These are phyloP conservation scores for Pestalotiopsis sp. DNA, from an alignment of 2,329 filamentous ascomycete genomes.

Conservation along the genomic window DNA sequence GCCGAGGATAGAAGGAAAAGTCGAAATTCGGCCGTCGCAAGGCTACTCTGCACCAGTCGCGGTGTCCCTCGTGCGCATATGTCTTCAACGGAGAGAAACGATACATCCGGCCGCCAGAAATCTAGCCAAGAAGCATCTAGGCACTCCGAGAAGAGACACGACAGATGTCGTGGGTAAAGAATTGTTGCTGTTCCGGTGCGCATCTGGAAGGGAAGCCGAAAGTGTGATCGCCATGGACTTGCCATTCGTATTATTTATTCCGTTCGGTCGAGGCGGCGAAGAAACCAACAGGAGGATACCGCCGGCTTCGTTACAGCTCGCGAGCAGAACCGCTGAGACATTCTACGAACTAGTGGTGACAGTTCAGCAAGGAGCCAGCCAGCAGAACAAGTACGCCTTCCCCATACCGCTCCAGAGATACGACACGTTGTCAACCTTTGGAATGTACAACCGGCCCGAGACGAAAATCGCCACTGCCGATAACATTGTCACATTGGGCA, in stretches of 20 bases:
- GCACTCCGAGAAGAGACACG: slow-evolving; percentile 85
- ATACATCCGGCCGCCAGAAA: slow-evolving; percentile 97
- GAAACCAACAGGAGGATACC: slow-evolving; percentile 89
- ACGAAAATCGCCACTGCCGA: slow-evolving; percentile 83
- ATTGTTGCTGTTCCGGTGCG: slow-evolving; percentile 85
- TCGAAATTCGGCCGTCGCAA: slow-evolving; percentile 86
- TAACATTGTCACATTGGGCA: slow-evolving; percentile 87
- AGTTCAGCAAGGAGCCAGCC: slow-evolving; percentile 83
- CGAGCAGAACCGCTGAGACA: slow-evolving; percentile 93
- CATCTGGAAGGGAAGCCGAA: slow-evolving; percentile 80
- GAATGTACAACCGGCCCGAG: slow-evolving; percentile 98
- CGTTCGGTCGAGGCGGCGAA: slow-evolving; percentile 86
- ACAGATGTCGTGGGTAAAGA: slow-evolving; percentile 95
- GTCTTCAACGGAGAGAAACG: slow-evolving; percentile 87
- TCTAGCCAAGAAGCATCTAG: slow-evolving; percentile 86
- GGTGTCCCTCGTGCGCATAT: slow-evolving; percentile 91
- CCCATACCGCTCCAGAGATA: slow-evolving; percentile 90
- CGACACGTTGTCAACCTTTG: slow-evolving; percentile 96
- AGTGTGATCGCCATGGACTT: slow-evolving; percentile 94
- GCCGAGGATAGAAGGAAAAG: slow-evolving; percentile 96
- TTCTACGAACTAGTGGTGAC: slow-evolving; percentile 96
- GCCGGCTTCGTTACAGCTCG: slow-evolving; percentile 85
- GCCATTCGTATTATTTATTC: slow-evolving; percentile 96
- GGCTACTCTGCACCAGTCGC: slow-evolving; percentile 87
- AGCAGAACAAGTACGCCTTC: slow-evolving; percentile 88